These are phyloP conservation scores for Chlamydomonas sp. DNA, from an alignment of 139 green algal genomes.

Conservation along the genomic window DNA sequence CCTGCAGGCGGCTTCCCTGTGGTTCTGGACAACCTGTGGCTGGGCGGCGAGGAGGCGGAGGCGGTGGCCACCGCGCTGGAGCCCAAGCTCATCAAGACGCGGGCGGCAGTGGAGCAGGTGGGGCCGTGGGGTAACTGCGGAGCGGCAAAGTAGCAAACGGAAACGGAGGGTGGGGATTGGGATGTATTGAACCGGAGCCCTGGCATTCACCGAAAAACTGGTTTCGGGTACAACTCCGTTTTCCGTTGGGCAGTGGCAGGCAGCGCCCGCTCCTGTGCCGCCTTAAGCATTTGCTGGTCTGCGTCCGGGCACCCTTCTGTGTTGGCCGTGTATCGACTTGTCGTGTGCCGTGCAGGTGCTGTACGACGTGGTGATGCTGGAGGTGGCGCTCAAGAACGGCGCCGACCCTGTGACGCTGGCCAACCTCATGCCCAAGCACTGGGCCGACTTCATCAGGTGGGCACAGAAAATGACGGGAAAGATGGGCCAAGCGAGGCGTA, in stretches of 20 bases:
- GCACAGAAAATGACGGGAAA: neutral
- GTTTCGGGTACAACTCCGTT: too few relatives aligned
- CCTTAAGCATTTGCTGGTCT: too few relatives aligned
- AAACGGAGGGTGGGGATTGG: neutral
- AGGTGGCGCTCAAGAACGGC: slow-evolving; percentile 62
- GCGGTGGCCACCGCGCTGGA: slow-evolving; percentile 73
- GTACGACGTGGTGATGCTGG: slow-evolving; percentile 74
- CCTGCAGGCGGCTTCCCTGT: slow-evolving; percentile 65
- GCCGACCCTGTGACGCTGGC: slow-evolving; percentile 79
- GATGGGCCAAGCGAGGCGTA: too few relatives aligned
- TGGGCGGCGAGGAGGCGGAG: slow-evolving; percentile 78
- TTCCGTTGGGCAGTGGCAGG: too few relatives aligned
- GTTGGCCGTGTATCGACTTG: neutral
- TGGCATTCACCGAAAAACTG: too few relatives aligned
- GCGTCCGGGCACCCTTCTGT: too few relatives aligned
- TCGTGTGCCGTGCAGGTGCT: slow-evolving; percentile 54
- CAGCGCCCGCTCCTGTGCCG: too few relatives aligned
- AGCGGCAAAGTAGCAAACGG: too few relatives aligned
- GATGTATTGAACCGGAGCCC: too few relatives aligned
- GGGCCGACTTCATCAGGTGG: slow-evolving; percentile 88
- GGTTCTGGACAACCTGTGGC: slow-evolving; percentile 82
- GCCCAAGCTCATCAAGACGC: slow-evolving; percentile 85
- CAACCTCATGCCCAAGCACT: slow-evolving; percentile 86
- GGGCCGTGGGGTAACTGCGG: too few relatives aligned
- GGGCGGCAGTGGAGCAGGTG: slow-evolving; percentile 63